These are phyloP conservation scores for Pythium brassicae DNA, from an alignment of 352 stramenopile genomes.

Conservation along the genomic window DNA sequence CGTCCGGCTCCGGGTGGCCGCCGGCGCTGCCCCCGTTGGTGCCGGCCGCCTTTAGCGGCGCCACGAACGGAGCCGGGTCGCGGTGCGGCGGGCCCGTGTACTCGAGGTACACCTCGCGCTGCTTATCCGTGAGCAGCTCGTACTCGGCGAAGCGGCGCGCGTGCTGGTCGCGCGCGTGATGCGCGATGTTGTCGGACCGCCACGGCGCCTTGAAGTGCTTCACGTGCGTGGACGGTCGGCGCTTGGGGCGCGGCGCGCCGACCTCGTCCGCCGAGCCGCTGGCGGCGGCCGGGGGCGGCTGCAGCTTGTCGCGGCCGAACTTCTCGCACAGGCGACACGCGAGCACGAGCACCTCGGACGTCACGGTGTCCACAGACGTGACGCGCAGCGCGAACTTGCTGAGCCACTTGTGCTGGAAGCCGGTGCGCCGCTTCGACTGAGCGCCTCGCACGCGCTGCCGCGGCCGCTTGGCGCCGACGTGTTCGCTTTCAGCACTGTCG, in stretches of 20 bases:
- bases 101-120: conserved; percentile 14
- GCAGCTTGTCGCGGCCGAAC: conserved; percentile 15
- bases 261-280: not conserved
- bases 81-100: conserved; percentile 1
- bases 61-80: not conserved
- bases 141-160: conserved; percentile 12
- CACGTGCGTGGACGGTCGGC: conserved; percentile 10
- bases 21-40: not conserved
- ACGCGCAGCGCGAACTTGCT: conserved; percentile 15
- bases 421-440: conserved; percentile 9
- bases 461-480: not conserved
- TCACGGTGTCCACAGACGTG: conserved; percentile 10
- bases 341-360: conserved; percentile 12
- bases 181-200: conserved; percentile 15
- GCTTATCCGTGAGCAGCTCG: conserved; percentile 12
- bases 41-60: not conserved
- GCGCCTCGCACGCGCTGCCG: not conserved
- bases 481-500: not conserved
- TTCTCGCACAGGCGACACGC: conserved; percentile 15
- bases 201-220: conserved; percentile 18
- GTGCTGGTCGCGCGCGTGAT: conserved; percentile 14
- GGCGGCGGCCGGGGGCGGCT: not conserved
- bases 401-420: conserved; percentile 15
- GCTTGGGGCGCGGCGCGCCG: conserved; percentile 6
- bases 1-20: not conserved